Base-by-base conservation (phyloP, 805 yeast species). In the Kluyveromyces siamensis region DNA sequence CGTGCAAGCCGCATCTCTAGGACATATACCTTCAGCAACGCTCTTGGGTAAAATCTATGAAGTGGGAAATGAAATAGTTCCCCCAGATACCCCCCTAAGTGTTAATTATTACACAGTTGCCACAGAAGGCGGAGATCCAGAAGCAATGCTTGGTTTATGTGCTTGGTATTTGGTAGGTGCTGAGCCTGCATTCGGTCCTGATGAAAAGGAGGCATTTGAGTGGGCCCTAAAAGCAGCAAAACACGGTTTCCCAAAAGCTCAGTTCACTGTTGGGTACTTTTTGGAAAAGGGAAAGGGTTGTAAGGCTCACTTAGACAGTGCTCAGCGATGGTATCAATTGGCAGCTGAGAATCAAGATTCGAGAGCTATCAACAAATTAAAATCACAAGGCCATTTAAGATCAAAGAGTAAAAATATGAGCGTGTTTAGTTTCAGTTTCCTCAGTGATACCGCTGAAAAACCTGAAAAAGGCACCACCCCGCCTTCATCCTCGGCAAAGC, bases 111-210 rank as follows among this genome's bases (percentile, higher is more conserved):
- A 87, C 65, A 89, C 96, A 0, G 81, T 85, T 54, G 96, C 96
- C 0, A 96, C 98, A 0, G 65, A 83, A 30, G 83, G 83, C 4
- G 96, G 96, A 7, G 96, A 93, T 64, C 77, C 95, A 1, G 81
- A 78, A 44, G 83, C 96, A 10, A 93, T 91, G 96, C 72, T 91
- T 59, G 90, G 96, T 1, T 73, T 91, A 71, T 90, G 97, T 65
- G 96, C 97, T 1, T 93, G 98, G 97, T 93, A 91, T 63, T 72
- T 91, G 66, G 84, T 88, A 27, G 99, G 99, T 0, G 82, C 87
- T 35, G 90, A 85, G 35, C 90, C 93, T n/a, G 78, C 77, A 42
- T 74, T 93, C 57, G 83, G 81, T 8, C 77, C 78, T 53, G 91
- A 90, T 64, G 85, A 83, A 48, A 76, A 70, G 47, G 96, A 90